Conservation (phyloP, 352 stramenopile species). For the Globisporangium heterothallicum region DNA sequence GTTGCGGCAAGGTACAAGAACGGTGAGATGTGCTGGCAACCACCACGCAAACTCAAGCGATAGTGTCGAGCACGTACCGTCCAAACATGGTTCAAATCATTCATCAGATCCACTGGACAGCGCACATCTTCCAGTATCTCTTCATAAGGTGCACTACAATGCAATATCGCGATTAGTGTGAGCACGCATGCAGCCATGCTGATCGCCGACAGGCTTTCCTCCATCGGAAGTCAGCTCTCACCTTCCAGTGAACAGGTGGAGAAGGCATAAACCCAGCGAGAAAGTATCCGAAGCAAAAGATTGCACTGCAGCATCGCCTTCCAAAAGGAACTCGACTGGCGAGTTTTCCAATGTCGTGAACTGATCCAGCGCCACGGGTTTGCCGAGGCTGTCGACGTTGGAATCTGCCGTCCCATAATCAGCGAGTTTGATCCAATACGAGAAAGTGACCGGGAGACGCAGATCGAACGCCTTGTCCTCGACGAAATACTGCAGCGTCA, state of each 20-base stretch:
- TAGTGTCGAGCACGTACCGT: conserved; percentile 50
- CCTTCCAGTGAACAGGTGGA: conserved; percentile 96
- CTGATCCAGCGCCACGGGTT: conserved; percentile 89
- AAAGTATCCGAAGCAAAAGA: conserved; percentile 95
- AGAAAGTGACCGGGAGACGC: conserved; percentile 48
- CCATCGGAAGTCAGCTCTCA: conserved; percentile 17
- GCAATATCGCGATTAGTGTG: conserved; percentile 3
- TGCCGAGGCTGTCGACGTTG: conserved; percentile 77
- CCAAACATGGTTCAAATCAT: conserved; percentile 88
- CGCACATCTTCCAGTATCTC: conserved; percentile 92
- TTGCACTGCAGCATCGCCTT: conserved; percentile 87
- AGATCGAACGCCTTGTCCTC: conserved; percentile 55
- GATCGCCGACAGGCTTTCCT: not conserved
- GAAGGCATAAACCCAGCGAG: conserved; percentile 91
- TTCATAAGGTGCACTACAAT: conserved; percentile 92
- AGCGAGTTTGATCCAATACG: conserved; percentile 94
- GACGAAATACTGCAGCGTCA: conserved; percentile 54
- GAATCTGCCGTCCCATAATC: conserved; percentile 97
- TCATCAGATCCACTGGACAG: conserved; percentile 84
- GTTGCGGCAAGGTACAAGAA: conserved; percentile 10
- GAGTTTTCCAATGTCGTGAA: conserved; percentile 99
- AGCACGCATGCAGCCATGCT: too few species aligned
- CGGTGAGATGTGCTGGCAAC: too few species aligned
- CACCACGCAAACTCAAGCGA: not conserved
- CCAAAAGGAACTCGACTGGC: conserved; percentile 93